These are phyloP conservation scores for Mariannaea sp. DNA, from an alignment of 2,329 filamentous ascomycete genomes.

Conservation along the genomic window DNA sequence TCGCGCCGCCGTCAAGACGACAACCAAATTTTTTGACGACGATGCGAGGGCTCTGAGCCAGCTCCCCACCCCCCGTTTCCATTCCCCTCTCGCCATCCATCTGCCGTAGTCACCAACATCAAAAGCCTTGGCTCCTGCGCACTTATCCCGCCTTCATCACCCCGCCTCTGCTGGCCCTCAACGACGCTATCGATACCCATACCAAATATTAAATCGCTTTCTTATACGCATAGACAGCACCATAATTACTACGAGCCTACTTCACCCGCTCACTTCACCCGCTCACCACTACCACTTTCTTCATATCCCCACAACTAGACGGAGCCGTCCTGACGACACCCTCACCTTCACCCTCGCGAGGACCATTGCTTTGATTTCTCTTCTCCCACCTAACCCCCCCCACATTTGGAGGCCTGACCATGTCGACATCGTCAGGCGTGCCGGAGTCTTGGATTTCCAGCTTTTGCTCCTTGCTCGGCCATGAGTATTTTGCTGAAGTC, in stretches of 20 bases:
- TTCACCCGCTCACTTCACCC: conserved; percentile 11
- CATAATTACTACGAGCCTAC: conserved; percentile 16
- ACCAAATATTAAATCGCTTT: conserved; percentile 24
- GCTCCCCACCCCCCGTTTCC: neutral
- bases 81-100: conserved; percentile 10
- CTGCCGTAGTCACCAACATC: conserved; percentile 29
- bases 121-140: conserved; percentile 6
- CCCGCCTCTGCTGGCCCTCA: conserved; percentile 31
- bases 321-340: conserved; percentile 12
- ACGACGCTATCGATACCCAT: conserved; percentile 36
- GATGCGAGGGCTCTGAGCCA: conserved; percentile 20
- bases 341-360: conserved; percentile 19
- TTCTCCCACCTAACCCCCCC: conserved; percentile 1
- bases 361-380: neutral
- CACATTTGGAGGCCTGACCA: conserved; percentile 39
- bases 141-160: conserved; percentile 25
- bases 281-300: conserved; percentile 10
- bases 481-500: conserved; percentile 99
- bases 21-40: conserved; percentile 7
- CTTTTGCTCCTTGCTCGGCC: conserved; percentile 92
- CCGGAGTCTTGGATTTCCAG: conserved; percentile 97
- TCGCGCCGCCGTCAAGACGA: neutral
- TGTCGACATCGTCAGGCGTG: conserved; percentile 65
- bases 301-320: neutral
- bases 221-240: conserved; percentile 5